These are phyloP conservation scores for Aspergillus proliferans DNA, from an alignment of 2,329 filamentous ascomycete species.

Conservation along the genomic window DNA sequence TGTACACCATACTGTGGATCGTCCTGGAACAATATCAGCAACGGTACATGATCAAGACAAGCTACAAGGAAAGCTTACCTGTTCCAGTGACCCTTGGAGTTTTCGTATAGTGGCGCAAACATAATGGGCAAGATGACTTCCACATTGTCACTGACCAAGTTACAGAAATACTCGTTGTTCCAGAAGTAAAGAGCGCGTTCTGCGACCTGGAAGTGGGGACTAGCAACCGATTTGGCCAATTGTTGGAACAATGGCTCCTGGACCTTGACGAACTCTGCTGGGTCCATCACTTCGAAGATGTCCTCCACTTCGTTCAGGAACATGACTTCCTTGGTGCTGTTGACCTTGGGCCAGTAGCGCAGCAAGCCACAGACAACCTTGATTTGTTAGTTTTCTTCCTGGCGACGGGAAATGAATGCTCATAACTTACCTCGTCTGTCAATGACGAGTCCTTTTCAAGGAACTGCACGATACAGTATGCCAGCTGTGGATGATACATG, in stretches of 20 bases:
- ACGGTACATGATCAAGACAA: conserved; percentile 24
- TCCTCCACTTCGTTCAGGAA: conserved; percentile 98
- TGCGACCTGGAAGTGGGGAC: conserved; percentile 97
- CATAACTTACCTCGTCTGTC: conserved; percentile 75
- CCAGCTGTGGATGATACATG: conserved; percentile 99
- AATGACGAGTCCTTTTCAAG: conserved; percentile 94
- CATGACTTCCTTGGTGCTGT: conserved; percentile 99
- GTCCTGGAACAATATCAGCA: conserved; percentile 55
- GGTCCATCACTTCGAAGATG: conserved; percentile 99
- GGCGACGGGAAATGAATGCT: conserved; percentile 1
- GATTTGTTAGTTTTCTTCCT: conserved; percentile 9
- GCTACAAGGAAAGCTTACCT: conserved; percentile 53
- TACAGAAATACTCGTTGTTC: conserved; percentile 99
- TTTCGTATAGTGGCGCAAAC: conserved; percentile 97
- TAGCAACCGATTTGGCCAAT: conserved; percentile 93
- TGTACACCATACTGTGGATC: conserved; percentile 99
- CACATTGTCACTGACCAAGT: conserved; percentile 96
- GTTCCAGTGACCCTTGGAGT: conserved; percentile 99
- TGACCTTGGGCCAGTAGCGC: conserved; percentile 98
- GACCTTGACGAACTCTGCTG: conserved; percentile 95
- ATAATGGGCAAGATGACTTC: conserved; percentile 98
- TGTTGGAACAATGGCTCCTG: conserved; percentile 97
- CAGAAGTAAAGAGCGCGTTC: conserved; percentile 98
- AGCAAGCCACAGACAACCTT: conserved; percentile 89
- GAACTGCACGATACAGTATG: conserved; percentile 98